phyloP scores from a whole-genome alignment of 345 rosid species.

The Arabidopsis suecica region DNA sequence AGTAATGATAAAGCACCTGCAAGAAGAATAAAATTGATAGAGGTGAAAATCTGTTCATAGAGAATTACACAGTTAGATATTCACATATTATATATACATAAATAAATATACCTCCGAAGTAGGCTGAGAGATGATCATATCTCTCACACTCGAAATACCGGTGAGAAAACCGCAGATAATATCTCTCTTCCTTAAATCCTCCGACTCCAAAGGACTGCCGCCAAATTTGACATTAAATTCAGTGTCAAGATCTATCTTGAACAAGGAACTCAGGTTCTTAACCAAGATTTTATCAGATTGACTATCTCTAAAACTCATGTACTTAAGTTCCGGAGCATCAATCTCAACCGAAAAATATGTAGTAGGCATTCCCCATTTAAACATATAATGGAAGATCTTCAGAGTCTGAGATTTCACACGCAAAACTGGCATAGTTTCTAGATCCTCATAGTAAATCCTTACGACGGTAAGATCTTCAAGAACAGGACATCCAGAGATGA shows the following conservation, averaged over 20 bases:
- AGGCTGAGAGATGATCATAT: constrained; percentile 21
- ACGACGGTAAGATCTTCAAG: not conserved
- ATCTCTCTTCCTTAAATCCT: not conserved
- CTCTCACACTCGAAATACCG: constrained; percentile 10
- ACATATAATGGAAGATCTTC: not conserved
- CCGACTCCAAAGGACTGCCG: not conserved
- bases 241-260: not conserved
- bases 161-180: not conserved
- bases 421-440: too few species aligned
- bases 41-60: not conserved
- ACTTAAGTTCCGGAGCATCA: constrained; percentile 20
- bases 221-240: not conserved
- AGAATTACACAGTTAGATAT: too few species aligned
- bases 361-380: not conserved
- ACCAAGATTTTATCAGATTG: not conserved
- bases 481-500: not conserved
- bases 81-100: too few species aligned
- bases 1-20: constrained; percentile 2
- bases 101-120: constrained; percentile 8
- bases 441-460: not conserved
- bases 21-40: not conserved
- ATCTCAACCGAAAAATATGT: not conserved
- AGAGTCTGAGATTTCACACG: constrained; percentile 14
- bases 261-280: constrained; percentile 2
- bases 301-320: not conserved